Conservation (phyloP, 2,329 filamentous ascomycete species). For the Metarhizium humberi region DNA sequence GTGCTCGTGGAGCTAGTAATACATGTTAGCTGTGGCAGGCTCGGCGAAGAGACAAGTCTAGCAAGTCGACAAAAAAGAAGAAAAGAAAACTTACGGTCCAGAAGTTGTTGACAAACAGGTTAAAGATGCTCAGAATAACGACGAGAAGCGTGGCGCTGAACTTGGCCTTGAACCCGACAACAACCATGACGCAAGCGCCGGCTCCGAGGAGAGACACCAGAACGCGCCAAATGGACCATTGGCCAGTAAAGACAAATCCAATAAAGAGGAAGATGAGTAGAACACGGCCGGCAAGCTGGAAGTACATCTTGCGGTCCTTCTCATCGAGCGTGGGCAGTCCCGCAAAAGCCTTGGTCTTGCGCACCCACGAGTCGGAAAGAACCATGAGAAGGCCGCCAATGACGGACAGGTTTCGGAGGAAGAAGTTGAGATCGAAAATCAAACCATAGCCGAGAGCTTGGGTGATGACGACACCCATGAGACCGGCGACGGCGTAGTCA, state of each 20-base stretch:
- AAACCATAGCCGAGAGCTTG: constrained; percentile 95
- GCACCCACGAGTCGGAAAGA: constrained; percentile 89
- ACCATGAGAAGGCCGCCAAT: constrained; percentile 98
- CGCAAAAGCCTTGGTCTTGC: constrained; percentile 94
- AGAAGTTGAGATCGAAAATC: constrained; percentile 99
- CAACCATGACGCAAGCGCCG: constrained; percentile 93
- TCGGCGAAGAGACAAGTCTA: too few species aligned
- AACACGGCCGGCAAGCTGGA: constrained; percentile 92
- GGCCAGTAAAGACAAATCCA: constrained; percentile 90
- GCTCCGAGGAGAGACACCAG: constrained; percentile 77
- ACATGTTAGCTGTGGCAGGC: not conserved
- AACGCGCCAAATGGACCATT: constrained; percentile 85
- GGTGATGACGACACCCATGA: constrained; percentile 82
- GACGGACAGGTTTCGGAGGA: constrained; percentile 95
- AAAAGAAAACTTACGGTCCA: constrained; percentile 69
- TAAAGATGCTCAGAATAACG: constrained; percentile 92
- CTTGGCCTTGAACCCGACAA: constrained; percentile 99
- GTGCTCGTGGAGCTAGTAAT: constrained; percentile 74
- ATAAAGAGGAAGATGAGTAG: constrained; percentile 96
- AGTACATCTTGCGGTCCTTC: constrained; percentile 99
- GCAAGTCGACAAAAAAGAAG: not conserved
- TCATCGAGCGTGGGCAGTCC: constrained; percentile 91
- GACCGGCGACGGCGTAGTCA: constrained; percentile 82
- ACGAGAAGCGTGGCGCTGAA: constrained; percentile 94
- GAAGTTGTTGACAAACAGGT: constrained; percentile 97